These are phyloP conservation scores for Botryotinia narcissicola DNA, from an alignment of 2,329 filamentous ascomycete species.

Conservation along the genomic window DNA sequence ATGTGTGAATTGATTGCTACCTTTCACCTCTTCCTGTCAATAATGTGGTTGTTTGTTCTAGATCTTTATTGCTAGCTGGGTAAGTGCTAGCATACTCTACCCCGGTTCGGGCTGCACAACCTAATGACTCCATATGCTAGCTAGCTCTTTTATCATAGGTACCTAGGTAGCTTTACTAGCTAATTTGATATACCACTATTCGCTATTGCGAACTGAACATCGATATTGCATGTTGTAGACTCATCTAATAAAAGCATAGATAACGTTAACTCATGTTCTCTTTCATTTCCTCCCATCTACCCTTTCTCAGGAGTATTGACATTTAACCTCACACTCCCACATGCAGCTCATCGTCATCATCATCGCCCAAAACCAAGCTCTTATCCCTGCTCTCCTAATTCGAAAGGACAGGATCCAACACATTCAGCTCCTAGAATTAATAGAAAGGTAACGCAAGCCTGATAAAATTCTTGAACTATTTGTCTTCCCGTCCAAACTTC, in stretches of 20 bases:
- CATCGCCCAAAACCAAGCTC: conserved; percentile 5
- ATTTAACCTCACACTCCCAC: not conserved
- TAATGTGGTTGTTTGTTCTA: not conserved
- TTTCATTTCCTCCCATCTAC: not conserved
- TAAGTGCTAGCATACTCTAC: not conserved
- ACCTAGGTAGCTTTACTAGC: not conserved
- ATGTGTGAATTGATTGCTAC: not conserved
- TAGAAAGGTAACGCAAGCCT: not conserved
- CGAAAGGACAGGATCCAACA: not conserved
- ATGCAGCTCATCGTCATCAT: not conserved
- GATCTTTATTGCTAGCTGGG: not conserved
- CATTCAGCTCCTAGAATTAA: not conserved
- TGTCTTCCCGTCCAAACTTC: not conserved
- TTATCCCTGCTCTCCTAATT: not conserved
- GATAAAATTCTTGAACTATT: not conserved
- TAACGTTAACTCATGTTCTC: not conserved
- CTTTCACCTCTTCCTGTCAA: not conserved
- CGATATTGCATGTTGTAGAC: not conserved
- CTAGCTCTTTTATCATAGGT: not conserved
- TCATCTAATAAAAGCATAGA: not conserved
- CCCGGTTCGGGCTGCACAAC: not conserved
- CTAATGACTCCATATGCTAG: not conserved
- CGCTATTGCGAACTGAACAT: not conserved
- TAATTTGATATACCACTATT: not conserved
- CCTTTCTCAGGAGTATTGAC: not conserved